phyloP scores from a whole-genome alignment of 2,329 filamentous ascomycete species.

The Clonostachys solani region DNA sequence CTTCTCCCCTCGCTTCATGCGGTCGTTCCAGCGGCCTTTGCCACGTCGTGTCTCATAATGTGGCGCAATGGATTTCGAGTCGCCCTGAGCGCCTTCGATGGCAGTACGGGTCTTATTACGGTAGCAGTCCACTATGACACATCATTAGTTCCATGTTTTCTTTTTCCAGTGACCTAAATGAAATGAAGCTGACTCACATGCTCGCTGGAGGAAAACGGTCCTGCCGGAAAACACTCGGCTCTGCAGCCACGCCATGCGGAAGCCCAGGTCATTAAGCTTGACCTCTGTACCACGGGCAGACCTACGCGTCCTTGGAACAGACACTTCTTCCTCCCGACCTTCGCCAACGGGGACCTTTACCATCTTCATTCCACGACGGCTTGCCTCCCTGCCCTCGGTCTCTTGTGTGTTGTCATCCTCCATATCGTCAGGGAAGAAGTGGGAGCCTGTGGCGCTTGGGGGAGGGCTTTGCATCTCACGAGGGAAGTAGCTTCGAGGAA shows the following conservation, averaged over 20 bases:
- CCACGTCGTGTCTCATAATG: slow-evolving; percentile 88
- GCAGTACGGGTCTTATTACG: slow-evolving; percentile 84
- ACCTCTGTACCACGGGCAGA: slow-evolving; percentile 74
- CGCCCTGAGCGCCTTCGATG: slow-evolving; percentile 74
- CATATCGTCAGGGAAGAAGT: slow-evolving; percentile 67
- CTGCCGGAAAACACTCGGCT: slow-evolving; percentile 85
- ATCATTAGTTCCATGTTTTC: slow-evolving; percentile 4
- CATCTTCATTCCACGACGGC: slow-evolving; percentile 32
- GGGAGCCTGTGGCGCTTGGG: slow-evolving; percentile 67
- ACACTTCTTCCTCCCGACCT: slow-evolving; percentile 67
- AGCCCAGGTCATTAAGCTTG: slow-evolving; percentile 88
- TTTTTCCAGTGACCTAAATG: neutral
- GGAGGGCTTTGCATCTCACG: slow-evolving; percentile 88
- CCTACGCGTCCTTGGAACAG: slow-evolving; percentile 70
- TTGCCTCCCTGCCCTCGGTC: slow-evolving; percentile 39
- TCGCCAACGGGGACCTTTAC: slow-evolving; percentile 62
- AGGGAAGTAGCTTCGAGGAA: slow-evolving; percentile 86
- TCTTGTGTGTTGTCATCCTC: slow-evolving; percentile 51
- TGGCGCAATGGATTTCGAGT: slow-evolving; percentile 67
- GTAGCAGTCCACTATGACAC: slow-evolving; percentile 78
- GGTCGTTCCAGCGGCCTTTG: slow-evolving; percentile 70
- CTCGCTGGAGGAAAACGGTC: slow-evolving; percentile 85
- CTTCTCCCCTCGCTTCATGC: slow-evolving; percentile 32
- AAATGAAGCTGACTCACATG: slow-evolving; percentile 58
- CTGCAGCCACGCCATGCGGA: slow-evolving; percentile 95